Conservation (phyloP, 768 basidiomycete genomes). For the Termitomyces sp. region DNA sequence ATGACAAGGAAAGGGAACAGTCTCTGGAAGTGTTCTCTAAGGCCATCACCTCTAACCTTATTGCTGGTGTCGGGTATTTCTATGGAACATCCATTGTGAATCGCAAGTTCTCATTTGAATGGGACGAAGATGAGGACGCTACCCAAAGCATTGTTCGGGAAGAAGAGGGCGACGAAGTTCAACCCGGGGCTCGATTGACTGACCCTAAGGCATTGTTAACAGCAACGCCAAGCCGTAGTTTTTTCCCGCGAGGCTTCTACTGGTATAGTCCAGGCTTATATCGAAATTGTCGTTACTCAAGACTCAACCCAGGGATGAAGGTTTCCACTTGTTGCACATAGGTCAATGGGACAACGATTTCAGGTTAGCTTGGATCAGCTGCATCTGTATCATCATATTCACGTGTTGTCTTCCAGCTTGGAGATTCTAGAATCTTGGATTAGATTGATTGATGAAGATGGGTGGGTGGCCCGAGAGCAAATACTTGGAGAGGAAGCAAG, state of each 20-base stretch:
- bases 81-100: conserved; percentile 88
- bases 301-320: conserved; percentile 75
- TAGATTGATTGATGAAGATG: conserved; percentile 83
- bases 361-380: conserved; percentile 31
- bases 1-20: conserved; percentile 38
- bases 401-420: conserved; percentile 39
- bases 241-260: conserved; percentile 97
- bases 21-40: conserved; percentile 72
- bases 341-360: conserved; percentile 93
- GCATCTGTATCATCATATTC: not conserved
- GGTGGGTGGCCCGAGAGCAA: conserved; percentile 96
- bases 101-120: conserved; percentile 79
- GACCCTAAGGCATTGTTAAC: conserved; percentile 77
- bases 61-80: conserved; percentile 95
- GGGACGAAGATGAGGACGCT: conserved; percentile 66
- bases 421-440: conserved; percentile 92
- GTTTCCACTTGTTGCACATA: conserved; percentile 90
- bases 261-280: conserved; percentile 44
- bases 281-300: not conserved
- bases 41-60: conserved; percentile 82
- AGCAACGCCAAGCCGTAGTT: conserved; percentile 92
- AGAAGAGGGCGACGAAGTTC: conserved; percentile 31
- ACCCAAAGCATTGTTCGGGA: conserved; percentile 21
- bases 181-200: conserved; percentile 58
- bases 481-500: conserved; percentile 96